These are phyloP conservation scores for Neodidymelliopsis sp. DNA, from an alignment of 2,329 filamentous ascomycete species.

Conservation along the genomic window DNA sequence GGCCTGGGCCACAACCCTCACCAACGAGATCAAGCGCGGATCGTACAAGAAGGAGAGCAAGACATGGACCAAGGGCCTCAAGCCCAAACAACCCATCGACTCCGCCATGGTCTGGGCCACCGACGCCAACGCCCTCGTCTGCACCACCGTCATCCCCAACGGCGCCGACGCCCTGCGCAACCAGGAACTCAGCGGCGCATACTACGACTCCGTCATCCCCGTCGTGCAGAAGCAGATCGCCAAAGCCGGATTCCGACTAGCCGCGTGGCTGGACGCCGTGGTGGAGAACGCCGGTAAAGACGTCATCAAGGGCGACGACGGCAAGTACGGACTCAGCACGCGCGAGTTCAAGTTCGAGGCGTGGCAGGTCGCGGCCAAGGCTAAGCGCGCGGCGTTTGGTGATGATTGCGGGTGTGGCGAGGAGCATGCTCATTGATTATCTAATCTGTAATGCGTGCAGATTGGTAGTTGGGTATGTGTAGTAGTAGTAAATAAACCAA, in stretches of 20 bases:
- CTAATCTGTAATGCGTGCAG: too few species aligned
- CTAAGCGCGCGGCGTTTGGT: slow-evolving; percentile 38
- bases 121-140: slow-evolving; percentile 55
- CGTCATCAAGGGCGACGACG: slow-evolving; percentile 14
- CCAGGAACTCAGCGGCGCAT: slow-evolving; percentile 48
- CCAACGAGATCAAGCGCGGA: slow-evolving; percentile 50
- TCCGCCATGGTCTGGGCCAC: slow-evolving; percentile 53
- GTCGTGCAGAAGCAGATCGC: slow-evolving; percentile 55
- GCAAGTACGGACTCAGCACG: slow-evolving; percentile 22
- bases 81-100: slow-evolving; percentile 44
- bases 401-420: slow-evolving; percentile 34
- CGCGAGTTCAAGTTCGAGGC: slow-evolving; percentile 29
- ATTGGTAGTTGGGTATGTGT: too few species aligned
- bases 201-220: slow-evolving; percentile 48
- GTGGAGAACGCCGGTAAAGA: slow-evolving; percentile 29
- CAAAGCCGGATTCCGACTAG: slow-evolving; percentile 47
- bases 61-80: slow-evolving; percentile 49
- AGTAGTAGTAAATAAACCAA: too few species aligned
- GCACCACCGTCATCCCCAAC: slow-evolving; percentile 51
- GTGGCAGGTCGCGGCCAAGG: slow-evolving; percentile 39
- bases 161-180: slow-evolving; percentile 47
- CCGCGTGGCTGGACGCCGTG: slow-evolving; percentile 42
- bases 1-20: slow-evolving; percentile 50
- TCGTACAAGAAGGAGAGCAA: slow-evolving; percentile 42
- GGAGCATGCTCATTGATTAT: slow-evolving; percentile 36